Percentiles rank a stretch among this genome's conserved stretches.
These are phyloP conservation scores for Fallopia convolvulus DNA, from an alignment of 148 eudicot species.

Conservation along the genomic window DNA sequence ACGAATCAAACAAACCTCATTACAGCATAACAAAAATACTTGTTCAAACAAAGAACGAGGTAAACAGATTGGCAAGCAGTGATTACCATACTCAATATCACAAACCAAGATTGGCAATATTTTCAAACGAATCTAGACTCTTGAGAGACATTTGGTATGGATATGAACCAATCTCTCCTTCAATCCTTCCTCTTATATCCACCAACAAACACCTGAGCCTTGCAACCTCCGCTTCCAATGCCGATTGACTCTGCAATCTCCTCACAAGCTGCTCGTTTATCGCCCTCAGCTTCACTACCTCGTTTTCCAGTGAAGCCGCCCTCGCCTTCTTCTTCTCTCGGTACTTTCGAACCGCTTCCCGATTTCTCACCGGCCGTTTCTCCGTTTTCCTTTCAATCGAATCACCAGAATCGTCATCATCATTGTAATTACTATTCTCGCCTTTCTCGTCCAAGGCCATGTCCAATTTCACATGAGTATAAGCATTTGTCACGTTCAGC, in stretches of 20 bases:
- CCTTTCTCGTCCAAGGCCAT: too few species aligned
- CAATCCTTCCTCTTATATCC: constrained; percentile 66
- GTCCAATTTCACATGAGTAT: constrained; percentile 38
- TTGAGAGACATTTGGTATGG: constrained; percentile 40
- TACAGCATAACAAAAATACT: not conserved
- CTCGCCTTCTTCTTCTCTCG: constrained; percentile 67
- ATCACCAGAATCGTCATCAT: constrained; percentile 43
- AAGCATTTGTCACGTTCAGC: constrained; percentile 38
- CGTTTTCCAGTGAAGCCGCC: constrained; percentile 51
- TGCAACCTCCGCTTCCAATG: constrained; percentile 54
- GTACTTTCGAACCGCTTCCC: constrained; percentile 73
- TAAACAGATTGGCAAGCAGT: not conserved
- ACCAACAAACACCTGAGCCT: constrained; percentile 74
- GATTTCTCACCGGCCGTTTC: constrained; percentile 49
- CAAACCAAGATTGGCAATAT: constrained; percentile 27
- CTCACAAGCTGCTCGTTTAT: constrained; percentile 51
- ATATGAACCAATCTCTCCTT: constrained; percentile 61
- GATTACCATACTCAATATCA: constrained; percentile 34
- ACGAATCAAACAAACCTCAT: not conserved
- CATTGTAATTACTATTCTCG: constrained; percentile 9
- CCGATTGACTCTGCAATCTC: constrained; percentile 45
- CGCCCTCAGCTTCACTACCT: constrained; percentile 51
- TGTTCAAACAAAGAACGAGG: too few species aligned
- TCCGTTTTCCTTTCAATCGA: constrained; percentile 29
- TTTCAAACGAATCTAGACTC: constrained; percentile 8